Evolutionary conservation across 495 filamentous ascomycete genomes (phyloP).

Genomic region (Trichoderma reesei): DNA sequence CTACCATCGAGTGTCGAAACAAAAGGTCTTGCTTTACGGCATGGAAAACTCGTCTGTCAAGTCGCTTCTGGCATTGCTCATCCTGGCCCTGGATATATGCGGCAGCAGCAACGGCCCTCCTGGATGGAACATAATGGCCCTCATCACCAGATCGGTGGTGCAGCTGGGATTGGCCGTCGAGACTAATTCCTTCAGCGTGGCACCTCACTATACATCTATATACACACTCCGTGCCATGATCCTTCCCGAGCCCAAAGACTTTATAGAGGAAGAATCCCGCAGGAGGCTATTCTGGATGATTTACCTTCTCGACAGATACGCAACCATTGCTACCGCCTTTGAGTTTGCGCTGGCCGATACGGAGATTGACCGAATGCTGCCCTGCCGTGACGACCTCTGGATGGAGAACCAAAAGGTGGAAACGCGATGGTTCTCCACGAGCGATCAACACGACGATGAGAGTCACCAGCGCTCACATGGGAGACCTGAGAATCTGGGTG

Average conservation of each 20-base stretch:
- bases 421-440: constrained; percentile 67
- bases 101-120: constrained; percentile 76
- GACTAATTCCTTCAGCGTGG: constrained; percentile 60
- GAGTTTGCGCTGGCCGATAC: constrained; percentile 81
- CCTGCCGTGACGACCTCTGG: constrained; percentile 81
- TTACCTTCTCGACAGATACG: constrained; percentile 79
- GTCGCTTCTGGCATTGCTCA: constrained; percentile 74
- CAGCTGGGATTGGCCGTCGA: constrained; percentile 77
- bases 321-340: constrained; percentile 79
- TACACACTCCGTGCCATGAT: constrained; percentile 76
- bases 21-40: constrained; percentile 74
- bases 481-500: constrained; percentile 70
- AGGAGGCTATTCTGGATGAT: constrained; percentile 88
- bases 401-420: constrained; percentile 72
- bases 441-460: constrained; percentile 26
- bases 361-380: constrained; percentile 77
- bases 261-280: constrained; percentile 79
- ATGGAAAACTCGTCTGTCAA: constrained; percentile 84
- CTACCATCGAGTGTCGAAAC: constrained; percentile 71
- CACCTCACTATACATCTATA: constrained; percentile 69
- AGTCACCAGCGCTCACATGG: constrained; percentile 52
- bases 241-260: constrained; percentile 70
- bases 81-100: constrained; percentile 67
- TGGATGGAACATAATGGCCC: constrained; percentile 78
- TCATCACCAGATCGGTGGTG: constrained; percentile 78